phyloP scores from a whole-genome alignment of 768 basidiomycete species.

The Tephrocybe rancida region DNA sequence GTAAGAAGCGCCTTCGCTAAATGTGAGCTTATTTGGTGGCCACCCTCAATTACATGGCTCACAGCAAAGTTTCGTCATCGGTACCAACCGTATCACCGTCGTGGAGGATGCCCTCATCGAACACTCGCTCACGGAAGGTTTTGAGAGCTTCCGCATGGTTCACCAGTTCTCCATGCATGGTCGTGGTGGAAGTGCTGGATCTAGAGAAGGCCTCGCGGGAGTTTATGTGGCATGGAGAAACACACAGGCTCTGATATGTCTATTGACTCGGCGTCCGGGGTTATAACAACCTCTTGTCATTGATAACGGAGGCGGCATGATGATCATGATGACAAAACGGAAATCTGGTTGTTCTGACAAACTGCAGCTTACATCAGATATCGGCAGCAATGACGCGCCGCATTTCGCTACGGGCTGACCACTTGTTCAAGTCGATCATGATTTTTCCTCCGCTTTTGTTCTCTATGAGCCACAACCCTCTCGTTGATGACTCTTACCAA shows the following conservation, averaged over 20 bases:
- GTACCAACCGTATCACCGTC: constrained; percentile 67
- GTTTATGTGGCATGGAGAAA: neutral
- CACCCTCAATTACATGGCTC: constrained; percentile 20
- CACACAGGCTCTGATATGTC: neutral
- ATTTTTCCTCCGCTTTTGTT: no score
- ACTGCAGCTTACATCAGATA: no score
- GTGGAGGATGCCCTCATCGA: constrained; percentile 53
- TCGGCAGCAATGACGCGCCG: no score
- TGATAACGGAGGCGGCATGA: neutral
- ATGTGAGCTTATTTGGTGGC: neutral
- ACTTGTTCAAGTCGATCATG: no score
- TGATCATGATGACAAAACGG: no score
- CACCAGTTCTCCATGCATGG: constrained; percentile 12
- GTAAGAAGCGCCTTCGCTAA: constrained; percentile 65
- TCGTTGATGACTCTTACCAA: no score
- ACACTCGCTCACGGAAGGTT: constrained; percentile 54
- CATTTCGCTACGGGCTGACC: no score
- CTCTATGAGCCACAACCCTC: no score
- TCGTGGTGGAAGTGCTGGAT: neutral
- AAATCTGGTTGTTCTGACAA: no score
- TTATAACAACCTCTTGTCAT: neutral
- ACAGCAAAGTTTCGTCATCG: constrained; percentile 61
- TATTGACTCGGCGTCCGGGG: neutral
- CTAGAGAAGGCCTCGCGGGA: neutral
- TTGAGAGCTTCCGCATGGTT: constrained; percentile 39